Conservation (phyloP, 192 early-diverging fungal species). For the Coemansia sp. region DNA sequence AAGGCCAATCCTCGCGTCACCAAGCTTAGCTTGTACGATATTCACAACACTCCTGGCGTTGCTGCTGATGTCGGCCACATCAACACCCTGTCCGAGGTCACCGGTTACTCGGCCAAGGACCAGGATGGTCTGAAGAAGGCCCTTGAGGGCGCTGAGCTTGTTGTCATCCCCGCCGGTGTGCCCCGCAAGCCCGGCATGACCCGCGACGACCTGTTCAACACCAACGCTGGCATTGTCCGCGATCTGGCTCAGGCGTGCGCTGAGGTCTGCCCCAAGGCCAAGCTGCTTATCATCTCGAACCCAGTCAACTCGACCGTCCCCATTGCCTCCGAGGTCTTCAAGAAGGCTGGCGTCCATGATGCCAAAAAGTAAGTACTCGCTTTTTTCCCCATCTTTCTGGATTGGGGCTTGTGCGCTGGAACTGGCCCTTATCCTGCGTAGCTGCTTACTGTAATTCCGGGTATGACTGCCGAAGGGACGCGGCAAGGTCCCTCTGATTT, state of each 20-base stretch:
- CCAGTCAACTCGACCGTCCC: conserved; percentile 97
- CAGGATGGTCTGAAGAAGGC: conserved; percentile 74
- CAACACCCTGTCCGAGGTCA: conserved; percentile 78
- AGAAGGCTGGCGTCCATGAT: conserved; percentile 83
- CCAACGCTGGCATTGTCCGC: conserved; percentile 87
- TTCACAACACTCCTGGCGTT: conserved; percentile 95
- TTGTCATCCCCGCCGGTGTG: conserved; percentile 97
- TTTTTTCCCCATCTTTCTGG: neutral
- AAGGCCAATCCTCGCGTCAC: conserved; percentile 86
- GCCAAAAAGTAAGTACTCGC: conserved; percentile 56
- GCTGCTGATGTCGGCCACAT: conserved; percentile 95
- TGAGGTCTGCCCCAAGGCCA: conserved; percentile 77
- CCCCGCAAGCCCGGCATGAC: conserved; percentile 99
- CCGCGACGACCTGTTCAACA: conserved; percentile 98
- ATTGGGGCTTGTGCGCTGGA: too few relatives aligned
- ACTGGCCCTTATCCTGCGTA: neutral
- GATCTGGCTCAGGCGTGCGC: conserved; percentile 78
- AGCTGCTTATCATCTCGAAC: conserved; percentile 89
- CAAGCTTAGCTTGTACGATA: conserved; percentile 88
- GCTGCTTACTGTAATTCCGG: conserved; percentile 12
- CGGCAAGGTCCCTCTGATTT: neutral
- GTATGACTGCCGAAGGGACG: neutral
- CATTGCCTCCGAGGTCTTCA: conserved; percentile 87
- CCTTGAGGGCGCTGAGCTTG: conserved; percentile 68
- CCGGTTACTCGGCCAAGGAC: conserved; percentile 69